Evolutionary conservation across 2,329 filamentous ascomycete genomes (phyloP).

Genomic region (Cordyceps fumosorosea): DNA sequence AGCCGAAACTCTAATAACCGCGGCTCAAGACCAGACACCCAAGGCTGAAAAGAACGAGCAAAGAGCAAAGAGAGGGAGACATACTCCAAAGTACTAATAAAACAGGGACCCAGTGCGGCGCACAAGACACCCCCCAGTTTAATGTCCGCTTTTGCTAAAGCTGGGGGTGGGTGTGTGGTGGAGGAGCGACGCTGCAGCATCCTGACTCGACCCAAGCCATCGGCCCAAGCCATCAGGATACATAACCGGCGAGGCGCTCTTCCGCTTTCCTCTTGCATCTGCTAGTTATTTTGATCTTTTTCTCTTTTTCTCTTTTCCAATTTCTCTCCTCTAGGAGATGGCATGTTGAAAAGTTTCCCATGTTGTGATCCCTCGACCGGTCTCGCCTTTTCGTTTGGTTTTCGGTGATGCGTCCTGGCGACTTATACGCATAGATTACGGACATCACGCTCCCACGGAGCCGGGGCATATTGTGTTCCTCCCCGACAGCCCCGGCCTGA

Average conservation of each 20-base stretch:
- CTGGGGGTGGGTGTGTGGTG: conserved; percentile 7
- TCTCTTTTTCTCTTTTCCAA: background rate
- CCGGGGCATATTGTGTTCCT: background rate
- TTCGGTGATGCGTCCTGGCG: background rate
- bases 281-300: background rate
- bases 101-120: background rate
- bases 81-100: background rate
- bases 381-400: too few species aligned
- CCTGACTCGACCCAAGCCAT: conserved; percentile 7
- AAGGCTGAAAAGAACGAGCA: background rate
- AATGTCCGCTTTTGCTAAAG: background rate
- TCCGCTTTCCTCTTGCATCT: background rate
- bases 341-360: background rate
- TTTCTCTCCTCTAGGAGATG: background rate
- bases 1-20: background rate
- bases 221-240: background rate
- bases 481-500: background rate
- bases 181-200: background rate
- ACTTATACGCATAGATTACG: background rate
- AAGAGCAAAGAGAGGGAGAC: too few species aligned
- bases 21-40: too few species aligned
- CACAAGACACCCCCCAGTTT: background rate
- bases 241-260: background rate
- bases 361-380: background rate
- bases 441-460: background rate